These are phyloP conservation scores for Rosa persica DNA, from an alignment of 306 rosid genomes.

Conservation along the genomic window DNA sequence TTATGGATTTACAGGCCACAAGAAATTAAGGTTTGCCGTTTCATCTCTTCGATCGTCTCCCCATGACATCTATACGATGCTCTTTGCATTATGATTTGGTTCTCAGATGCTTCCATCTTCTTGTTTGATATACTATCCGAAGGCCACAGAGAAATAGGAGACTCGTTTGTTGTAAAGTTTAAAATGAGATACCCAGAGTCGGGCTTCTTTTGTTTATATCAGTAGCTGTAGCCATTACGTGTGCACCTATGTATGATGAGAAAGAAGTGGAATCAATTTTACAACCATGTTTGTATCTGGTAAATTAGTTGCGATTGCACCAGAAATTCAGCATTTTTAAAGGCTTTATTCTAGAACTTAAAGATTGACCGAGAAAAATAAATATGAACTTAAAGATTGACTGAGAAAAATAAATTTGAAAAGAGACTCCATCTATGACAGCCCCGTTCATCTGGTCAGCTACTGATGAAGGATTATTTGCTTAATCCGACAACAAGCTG, in stretches of 20 bases:
- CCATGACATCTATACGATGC: not conserved
- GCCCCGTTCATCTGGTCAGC: no score
- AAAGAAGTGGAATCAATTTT: not conserved
- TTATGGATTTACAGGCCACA: not conserved
- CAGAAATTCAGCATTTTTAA: slow-evolving; percentile 2
- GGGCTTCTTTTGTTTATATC: not conserved
- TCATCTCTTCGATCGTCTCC: not conserved
- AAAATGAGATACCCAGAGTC: not conserved
- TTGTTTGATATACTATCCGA: not conserved
- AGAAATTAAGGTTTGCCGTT: not conserved
- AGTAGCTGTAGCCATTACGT: slow-evolving; percentile 1
- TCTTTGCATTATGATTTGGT: not conserved
- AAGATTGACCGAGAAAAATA: no score
- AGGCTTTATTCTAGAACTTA: not conserved
- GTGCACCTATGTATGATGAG: not conserved
- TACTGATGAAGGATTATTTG: no score
- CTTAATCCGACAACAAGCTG: no score
- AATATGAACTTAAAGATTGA: no score
- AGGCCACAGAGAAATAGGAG: not conserved
- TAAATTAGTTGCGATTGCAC: not conserved
- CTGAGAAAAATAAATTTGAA: no score
- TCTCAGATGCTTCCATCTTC: not conserved
- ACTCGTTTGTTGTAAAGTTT: not conserved
- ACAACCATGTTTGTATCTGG: not conserved
- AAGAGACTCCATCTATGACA: no score